These are phyloP conservation scores for Neurospora sp. DNA, from an alignment of 495 filamentous ascomycete genomes.

Conservation along the genomic window DNA sequence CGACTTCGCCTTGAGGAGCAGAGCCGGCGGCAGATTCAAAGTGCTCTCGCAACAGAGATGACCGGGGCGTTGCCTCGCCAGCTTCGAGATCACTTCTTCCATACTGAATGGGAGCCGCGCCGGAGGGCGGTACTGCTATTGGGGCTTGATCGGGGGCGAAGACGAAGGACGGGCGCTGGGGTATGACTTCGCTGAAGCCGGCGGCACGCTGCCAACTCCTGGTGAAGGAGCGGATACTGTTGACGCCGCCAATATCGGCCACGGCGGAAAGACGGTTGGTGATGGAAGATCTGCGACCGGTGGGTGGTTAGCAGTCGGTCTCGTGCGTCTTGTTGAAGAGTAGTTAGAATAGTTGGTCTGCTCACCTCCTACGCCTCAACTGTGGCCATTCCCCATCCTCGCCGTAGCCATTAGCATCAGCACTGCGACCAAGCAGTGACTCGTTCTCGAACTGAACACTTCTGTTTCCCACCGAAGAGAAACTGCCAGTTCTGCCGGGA, in stretches of 20 bases:
- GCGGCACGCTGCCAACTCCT: slow-evolving; percentile 90
- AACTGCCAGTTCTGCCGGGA: slow-evolving; percentile 25
- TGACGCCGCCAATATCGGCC: slow-evolving; percentile 77
- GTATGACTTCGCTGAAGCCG: slow-evolving; percentile 74
- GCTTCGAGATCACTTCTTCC: slow-evolving; percentile 25
- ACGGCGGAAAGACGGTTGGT: slow-evolving; percentile 59
- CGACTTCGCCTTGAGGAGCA: slow-evolving; percentile 9
- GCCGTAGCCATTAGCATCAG: slow-evolving; percentile 9
- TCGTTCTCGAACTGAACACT: slow-evolving; percentile 29
- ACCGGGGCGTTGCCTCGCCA: slow-evolving; percentile 19
- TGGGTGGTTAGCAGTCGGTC: slow-evolving; percentile 1
- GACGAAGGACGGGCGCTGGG: slow-evolving; percentile 61
- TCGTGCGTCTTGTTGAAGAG: background rate
- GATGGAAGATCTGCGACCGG: slow-evolving; percentile 52
- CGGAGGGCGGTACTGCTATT: slow-evolving; percentile 18
- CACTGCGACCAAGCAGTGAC: slow-evolving; percentile 29
- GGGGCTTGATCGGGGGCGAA: slow-evolving; percentile 39
- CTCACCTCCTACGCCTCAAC: slow-evolving; percentile 27
- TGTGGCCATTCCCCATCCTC: slow-evolving; percentile 26
- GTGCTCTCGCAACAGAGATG: slow-evolving; percentile 31
- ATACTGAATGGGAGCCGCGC: slow-evolving; percentile 15
- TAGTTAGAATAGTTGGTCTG: no score
- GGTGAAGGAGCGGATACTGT: slow-evolving; percentile 90
- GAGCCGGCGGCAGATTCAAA: slow-evolving; percentile 22
- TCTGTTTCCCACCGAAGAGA: slow-evolving; percentile 23